Evolutionary conservation across 2,329 filamentous ascomycete species (phyloP), one percentile per base, ranked within the genome.

Genomic region (Didymellaceae sp.): DNA sequence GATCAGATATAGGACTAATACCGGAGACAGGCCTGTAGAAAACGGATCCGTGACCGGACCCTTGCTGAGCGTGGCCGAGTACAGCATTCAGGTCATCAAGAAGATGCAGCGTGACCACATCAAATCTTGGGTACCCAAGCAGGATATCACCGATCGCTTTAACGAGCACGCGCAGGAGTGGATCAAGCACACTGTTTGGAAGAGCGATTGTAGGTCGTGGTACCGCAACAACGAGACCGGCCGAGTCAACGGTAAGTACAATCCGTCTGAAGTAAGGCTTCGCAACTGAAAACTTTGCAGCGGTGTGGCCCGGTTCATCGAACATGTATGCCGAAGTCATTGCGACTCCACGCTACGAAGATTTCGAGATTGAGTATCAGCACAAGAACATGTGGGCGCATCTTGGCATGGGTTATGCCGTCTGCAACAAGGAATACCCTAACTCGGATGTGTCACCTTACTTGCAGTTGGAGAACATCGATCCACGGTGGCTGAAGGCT

Each of bases 171-270:
- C 71, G 3, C 71, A 78, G 57, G 75, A 78, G 48, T 80, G 75
- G 75, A 71, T 79, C 57, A 78, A 77, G 58, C 74, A 78, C 49
- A 80, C 77, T 0, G 77, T 80, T 6, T 81, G 76, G 77, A 78
- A 75, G 47, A 71, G 75, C 18, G 67, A 74, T 5, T 79, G 78
- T 46, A 69, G 76, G 33, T 59, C 61, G 1, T 78, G 77, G 75
- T 79, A 78, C 63, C 77, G 76, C 59, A 74, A 81, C 59, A 71
- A 73, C 22, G 61, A 68, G 0, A 72, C 69, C 1, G 69, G 68
- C 1, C 62, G 68, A 4, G 65, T 73, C 17, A 71, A 71, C 17
- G 67, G 51, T 52, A 33, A n/a, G 24, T n/a, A 13, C 9, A 30
- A 4, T 6, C 30, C 13, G 7, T 13, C 9, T 9, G 0, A 8